Evolutionary conservation across 2,329 filamentous ascomycete species (phyloP).

Genomic region (Neopestalotiopsis sp.): DNA sequence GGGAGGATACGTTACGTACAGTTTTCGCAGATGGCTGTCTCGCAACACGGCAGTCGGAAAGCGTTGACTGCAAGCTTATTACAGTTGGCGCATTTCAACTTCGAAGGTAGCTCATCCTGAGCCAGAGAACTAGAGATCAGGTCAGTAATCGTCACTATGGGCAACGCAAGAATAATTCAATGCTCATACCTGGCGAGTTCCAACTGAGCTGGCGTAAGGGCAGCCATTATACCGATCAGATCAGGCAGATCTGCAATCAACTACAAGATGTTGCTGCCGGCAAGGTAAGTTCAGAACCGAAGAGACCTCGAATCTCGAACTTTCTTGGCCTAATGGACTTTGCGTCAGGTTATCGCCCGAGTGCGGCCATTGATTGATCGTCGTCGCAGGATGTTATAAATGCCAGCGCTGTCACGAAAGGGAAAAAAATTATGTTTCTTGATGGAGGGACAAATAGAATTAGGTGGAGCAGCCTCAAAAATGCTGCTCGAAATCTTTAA

Average conservation of each 20-base stretch:
- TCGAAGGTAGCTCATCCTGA: conserved; percentile 90
- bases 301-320: conserved; percentile 11
- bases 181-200: conserved; percentile 61
- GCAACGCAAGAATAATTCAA: neutral
- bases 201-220: conserved; percentile 56
- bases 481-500: conserved; percentile 3
- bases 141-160: conserved; percentile 21
- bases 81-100: conserved; percentile 93
- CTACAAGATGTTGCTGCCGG: neutral
- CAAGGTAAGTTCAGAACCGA: neutral
- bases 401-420: neutral
- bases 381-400: neutral
- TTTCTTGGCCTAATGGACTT: conserved; percentile 6
- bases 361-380: neutral
- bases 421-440: neutral
- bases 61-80: conserved; percentile 90
- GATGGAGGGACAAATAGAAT: neutral
- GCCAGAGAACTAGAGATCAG: conserved; percentile 67
- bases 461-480: conserved; percentile 5
- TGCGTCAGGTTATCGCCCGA: conserved; percentile 7
- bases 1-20: conserved; percentile 62
- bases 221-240: conserved; percentile 30
- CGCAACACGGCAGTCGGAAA: conserved; percentile 91
- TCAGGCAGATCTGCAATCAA: neutral
- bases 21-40: conserved; percentile 88